Conservation (phyloP, 2,329 filamentous ascomycete genomes). For the Penicillium sp. region DNA sequence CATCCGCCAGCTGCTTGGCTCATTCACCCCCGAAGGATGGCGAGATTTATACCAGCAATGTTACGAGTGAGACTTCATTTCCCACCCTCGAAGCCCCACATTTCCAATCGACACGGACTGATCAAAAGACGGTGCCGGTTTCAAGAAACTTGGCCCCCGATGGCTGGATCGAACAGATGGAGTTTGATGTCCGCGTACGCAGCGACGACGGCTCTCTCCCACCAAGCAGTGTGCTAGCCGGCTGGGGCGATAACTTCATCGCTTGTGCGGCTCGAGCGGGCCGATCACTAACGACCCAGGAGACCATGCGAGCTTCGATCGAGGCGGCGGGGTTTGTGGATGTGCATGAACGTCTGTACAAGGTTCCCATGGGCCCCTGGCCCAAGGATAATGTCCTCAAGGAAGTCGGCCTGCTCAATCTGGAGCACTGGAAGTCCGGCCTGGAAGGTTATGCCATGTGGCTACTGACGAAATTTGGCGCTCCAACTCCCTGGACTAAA, state of each 20-base stretch:
- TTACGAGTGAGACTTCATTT: slow-evolving; percentile 2
- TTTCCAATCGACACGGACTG: too few species aligned
- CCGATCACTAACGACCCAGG: not conserved
- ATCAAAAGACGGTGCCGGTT: too few species aligned
- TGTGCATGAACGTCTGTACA: slow-evolving; percentile 1
- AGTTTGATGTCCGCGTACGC: not conserved
- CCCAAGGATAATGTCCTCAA: not conserved
- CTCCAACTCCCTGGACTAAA: slow-evolving; percentile 1
- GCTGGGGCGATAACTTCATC: slow-evolving; percentile 1
- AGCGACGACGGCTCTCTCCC: slow-evolving; percentile 1
- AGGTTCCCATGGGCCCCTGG: slow-evolving; percentile 2
- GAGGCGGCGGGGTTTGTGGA: slow-evolving; percentile 1
- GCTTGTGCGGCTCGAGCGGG: not conserved
- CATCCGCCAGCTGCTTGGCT: slow-evolving; percentile 1
- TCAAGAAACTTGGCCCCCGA: not conserved
- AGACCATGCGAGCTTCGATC: slow-evolving; percentile 1
- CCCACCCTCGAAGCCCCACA: too few species aligned
- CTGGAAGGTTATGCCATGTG: slow-evolving; percentile 2
- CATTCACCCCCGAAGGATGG: not conserved
- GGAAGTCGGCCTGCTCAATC: not conserved
- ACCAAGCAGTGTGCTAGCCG: not conserved
- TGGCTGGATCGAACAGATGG: slow-evolving; percentile 4
- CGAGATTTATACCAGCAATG: slow-evolving; percentile 1
- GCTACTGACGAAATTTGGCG: slow-evolving; percentile 7
- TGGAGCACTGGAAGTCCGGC: slow-evolving; percentile 1